Conservation (phyloP, 495 filamentous ascomycete species). For the Podospora anserina region DNA sequence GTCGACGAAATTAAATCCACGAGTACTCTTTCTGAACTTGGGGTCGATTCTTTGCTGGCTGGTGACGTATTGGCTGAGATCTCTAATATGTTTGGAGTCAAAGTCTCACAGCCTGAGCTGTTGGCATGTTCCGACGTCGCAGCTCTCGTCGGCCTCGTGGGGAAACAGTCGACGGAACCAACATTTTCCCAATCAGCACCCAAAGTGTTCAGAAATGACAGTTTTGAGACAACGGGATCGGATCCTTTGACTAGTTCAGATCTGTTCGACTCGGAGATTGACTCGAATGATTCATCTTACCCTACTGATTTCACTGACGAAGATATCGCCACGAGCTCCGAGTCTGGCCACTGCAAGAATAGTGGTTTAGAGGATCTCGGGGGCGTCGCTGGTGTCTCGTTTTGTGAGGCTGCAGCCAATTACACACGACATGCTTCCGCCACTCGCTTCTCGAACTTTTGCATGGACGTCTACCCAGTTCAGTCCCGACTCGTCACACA, state of each 20-base stretch:
- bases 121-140: neutral
- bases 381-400: neutral
- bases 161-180: neutral
- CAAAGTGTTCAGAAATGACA: neutral
- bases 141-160: neutral
- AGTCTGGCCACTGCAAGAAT: conserved; percentile 5
- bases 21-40: conserved; percentile 30
- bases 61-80: conserved; percentile 11
- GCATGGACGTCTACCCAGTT: conserved; percentile 31
- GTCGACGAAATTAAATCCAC: neutral
- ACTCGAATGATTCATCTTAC: neutral
- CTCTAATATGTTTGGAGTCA: neutral
- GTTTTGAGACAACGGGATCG: neutral
- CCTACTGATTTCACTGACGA: neutral
- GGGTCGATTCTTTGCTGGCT: conserved; percentile 38
- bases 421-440: neutral
- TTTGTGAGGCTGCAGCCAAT: neutral
- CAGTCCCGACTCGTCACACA: conserved; percentile 38
- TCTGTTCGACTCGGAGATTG: neutral
- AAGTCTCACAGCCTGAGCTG: neutral
- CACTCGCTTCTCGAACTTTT: conserved; percentile 28
- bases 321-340: neutral
- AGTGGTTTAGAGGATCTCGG: neutral
- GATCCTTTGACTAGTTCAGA: too few relatives aligned
- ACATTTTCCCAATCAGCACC: neutral